Evolutionary conservation across 2,329 filamentous ascomycete species (phyloP), one percentile per base, ranked within the genome.

Genomic region (Helminthosporium solani): DNA sequence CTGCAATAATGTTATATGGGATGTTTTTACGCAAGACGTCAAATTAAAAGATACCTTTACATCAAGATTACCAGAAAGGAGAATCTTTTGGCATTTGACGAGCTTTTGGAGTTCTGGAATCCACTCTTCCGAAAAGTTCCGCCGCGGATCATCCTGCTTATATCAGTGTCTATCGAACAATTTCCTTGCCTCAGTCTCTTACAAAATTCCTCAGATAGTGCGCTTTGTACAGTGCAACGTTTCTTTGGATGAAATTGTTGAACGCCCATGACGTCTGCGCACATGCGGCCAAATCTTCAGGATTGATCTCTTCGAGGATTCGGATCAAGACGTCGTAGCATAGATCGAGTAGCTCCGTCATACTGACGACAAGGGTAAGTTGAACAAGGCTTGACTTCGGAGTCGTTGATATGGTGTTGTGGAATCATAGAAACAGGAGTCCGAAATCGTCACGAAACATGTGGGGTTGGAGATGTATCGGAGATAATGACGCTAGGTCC

Each of bases 151-250:
- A 51, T 75, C 73, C 73, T 75, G 42, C 15, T 21, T 3, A 1
- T n/a, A 33, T 59, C 33, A 63, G 47, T 39, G 44, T 5, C 11
- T 15, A 9, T 11, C 41, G n/a, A 31, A 21, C 42, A 36, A 19
- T 35, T 35, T 7, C 6, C 15, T 6, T 20, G 28, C 5, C 14
- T 7, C 14, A 31, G 14, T 6, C 6, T 50, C 73, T 57, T 66
- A 86, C 84, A 44, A 83, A 75, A 34, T 69, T 66, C 14, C 72
- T 72, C 3, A 84, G 66, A 63, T 88, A 90, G 6, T 87, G 70
- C 18, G 79, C 76, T 48, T 80, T 83, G 65, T 77, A 85, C 11
- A 90, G 70, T 7, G 79, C 70, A 14, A 68, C 64, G 61, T 90
- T 87, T 34, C 73, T 75, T 39, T 70, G 74, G 42, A 87, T 73